A percentile compares a stretch with the other conserved stretches of the same genome.
phyloP scores from a whole-genome alignment of 2,329 filamentous ascomycete species.

The Neopestalotiopsis sp. region DNA sequence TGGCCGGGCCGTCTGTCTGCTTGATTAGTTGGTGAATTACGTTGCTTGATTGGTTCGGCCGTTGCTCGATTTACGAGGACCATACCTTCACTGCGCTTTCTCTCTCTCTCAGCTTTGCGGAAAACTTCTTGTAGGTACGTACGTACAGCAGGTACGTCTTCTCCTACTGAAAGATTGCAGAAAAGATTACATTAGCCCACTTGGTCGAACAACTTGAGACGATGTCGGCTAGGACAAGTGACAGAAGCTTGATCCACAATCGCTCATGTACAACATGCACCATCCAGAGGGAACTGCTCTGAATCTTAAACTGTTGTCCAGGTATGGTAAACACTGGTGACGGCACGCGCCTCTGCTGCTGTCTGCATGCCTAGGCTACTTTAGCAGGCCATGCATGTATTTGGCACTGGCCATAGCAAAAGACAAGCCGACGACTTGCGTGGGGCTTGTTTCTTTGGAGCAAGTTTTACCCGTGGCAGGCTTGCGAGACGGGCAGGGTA shows the following conservation, averaged over 20 bases:
- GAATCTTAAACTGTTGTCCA: slow-evolving; percentile 9
- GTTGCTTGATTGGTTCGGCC: background rate
- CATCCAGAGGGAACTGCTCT: background rate
- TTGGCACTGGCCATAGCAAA: background rate
- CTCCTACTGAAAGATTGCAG: background rate
- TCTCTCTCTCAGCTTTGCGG: background rate
- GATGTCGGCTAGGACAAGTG: slow-evolving; percentile 19
- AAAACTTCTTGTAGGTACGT: background rate
- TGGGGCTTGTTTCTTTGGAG: slow-evolving; percentile 18
- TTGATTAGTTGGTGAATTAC: background rate
- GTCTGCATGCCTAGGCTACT: background rate
- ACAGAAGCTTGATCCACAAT: slow-evolving; percentile 23
- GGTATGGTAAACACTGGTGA: background rate
- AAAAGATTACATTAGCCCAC: slow-evolving; percentile 21
- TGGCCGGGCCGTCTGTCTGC: background rate
- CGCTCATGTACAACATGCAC: slow-evolving; percentile 7
- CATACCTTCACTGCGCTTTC: background rate
- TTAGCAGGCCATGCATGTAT: background rate
- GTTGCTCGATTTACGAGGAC: slow-evolving; percentile 2
- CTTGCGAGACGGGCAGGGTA: slow-evolving; percentile 35
- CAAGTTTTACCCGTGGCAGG: slow-evolving; percentile 28
- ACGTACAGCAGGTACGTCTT: background rate
- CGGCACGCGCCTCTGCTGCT: background rate
- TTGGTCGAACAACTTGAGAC: slow-evolving; percentile 20
- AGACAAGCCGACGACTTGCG: slow-evolving; percentile 4